Percentiles rank a stretch among this genome's conserved stretches.
These are phyloP conservation scores for Diaporthe citri DNA, from an alignment of 2,329 filamentous ascomycete genomes.

Conservation along the genomic window DNA sequence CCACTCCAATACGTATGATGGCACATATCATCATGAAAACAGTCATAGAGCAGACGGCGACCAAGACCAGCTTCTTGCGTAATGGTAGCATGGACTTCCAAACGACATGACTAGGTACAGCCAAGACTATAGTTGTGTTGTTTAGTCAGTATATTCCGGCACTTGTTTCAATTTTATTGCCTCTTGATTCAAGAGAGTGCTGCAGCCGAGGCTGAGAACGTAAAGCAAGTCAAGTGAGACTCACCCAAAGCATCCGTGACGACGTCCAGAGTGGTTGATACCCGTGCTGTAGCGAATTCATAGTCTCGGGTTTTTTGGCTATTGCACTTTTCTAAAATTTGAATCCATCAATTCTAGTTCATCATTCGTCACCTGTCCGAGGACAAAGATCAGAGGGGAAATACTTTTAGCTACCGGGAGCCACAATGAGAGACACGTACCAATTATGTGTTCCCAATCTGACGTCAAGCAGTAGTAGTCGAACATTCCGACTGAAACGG, in stretches of 20 bases:
- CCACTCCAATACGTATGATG: background rate
- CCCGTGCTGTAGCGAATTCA: background rate
- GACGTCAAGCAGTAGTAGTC: background rate
- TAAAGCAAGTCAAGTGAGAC: background rate
- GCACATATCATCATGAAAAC: conserved; percentile 11
- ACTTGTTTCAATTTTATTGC: background rate
- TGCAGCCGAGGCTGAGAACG: no score
- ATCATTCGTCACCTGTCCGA: background rate
- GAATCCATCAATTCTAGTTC: background rate
- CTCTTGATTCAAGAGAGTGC: background rate
- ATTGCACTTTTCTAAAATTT: background rate
- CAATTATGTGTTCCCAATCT: background rate
- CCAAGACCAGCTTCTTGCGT: conserved; percentile 3
- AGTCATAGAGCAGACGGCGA: background rate
- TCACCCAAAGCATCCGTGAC: background rate
- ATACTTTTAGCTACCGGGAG: background rate
- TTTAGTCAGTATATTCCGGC: background rate
- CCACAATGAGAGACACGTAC: background rate
- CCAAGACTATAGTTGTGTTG: background rate
- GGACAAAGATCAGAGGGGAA: background rate
- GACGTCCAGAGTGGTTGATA: background rate
- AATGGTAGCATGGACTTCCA: conserved; percentile 6
- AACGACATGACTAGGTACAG: background rate
- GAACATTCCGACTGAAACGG: background rate
- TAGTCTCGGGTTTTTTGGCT: background rate